phyloP scores from a whole-genome alignment of 352 stramenopile species.

The Albugo candida region DNA sequence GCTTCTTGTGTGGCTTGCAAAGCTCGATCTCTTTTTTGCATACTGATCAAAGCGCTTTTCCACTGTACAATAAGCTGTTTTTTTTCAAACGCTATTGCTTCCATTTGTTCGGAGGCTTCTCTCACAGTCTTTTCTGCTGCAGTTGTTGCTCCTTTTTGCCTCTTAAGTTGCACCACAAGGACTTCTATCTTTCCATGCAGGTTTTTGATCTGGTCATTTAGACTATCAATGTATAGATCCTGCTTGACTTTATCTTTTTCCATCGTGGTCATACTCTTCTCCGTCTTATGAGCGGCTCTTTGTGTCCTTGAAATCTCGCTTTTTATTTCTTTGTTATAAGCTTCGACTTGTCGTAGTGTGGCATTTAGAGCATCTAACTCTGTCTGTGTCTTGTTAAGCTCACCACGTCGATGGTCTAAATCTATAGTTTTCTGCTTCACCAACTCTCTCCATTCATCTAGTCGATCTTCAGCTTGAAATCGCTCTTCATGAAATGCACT shows the following conservation, averaged over 20 bases:
- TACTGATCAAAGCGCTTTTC: constrained; percentile 84
- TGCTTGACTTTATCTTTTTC: constrained; percentile 89
- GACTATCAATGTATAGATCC: constrained; percentile 86
- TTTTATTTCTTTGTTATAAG: constrained; percentile 91
- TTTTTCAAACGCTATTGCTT: constrained; percentile 87
- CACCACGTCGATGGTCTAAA: constrained; percentile 33
- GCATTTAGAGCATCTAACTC: constrained; percentile 79
- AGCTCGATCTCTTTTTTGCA: constrained; percentile 83
- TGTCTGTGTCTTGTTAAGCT: constrained; percentile 62
- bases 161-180: constrained; percentile 56
- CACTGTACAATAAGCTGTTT: constrained; percentile 90
- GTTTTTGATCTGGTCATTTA: constrained; percentile 80
- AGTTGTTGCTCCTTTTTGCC: constrained; percentile 70
- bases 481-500: constrained; percentile 37
- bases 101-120: constrained; percentile 80
- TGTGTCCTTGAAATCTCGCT: constrained; percentile 85
- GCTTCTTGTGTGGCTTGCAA: constrained; percentile 75
- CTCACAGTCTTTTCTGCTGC: constrained; percentile 74
- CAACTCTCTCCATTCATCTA: constrained; percentile 48
- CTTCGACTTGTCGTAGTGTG: constrained; percentile 75
- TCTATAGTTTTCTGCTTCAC: constrained; percentile 38
- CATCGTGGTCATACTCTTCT: constrained; percentile 81
- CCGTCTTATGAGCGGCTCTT: constrained; percentile 84
- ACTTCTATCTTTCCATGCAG: constrained; percentile 77
- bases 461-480: constrained; percentile 43